phyloP scores from a whole-genome alignment of 306 rosid genomes.

The Delonix regia region DNA sequence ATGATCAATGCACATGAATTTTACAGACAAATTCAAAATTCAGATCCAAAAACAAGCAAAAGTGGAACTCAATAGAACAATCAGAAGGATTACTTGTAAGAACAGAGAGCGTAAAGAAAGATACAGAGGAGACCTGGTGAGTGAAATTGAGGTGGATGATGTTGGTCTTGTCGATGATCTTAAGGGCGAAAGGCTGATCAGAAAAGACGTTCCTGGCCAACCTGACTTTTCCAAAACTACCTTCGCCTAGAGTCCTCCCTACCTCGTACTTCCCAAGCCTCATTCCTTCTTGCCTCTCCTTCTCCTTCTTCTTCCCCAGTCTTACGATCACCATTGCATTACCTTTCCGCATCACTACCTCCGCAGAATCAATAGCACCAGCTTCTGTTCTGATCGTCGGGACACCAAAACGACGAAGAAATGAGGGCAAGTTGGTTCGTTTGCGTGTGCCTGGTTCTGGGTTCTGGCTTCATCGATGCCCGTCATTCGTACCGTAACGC shows the following conservation, averaged over 20 bases:
- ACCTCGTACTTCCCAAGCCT: slow-evolving; percentile 74
- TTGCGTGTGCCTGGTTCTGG: too few species aligned
- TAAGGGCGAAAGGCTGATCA: slow-evolving; percentile 63
- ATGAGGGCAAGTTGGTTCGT: too few species aligned
- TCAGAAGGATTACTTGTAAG: too few species aligned
- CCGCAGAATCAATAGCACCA: too few species aligned
- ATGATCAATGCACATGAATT: not conserved
- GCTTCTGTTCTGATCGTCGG: not conserved
- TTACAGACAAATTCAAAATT: not conserved
- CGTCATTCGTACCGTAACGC: too few species aligned
- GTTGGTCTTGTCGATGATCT: slow-evolving; percentile 70
- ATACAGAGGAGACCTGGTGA: slow-evolving; percentile 57
- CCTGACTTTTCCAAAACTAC: slow-evolving; percentile 86
- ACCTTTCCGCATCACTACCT: too few species aligned
- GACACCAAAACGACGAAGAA: too few species aligned
- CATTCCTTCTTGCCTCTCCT: slow-evolving; percentile 40
- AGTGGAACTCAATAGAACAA: not conserved
- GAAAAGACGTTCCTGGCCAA: slow-evolving; percentile 56
- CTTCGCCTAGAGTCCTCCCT: slow-evolving; percentile 70
- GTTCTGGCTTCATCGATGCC: too few species aligned
- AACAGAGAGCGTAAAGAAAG: not conserved
- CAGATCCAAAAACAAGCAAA: not conserved
- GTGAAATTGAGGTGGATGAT: slow-evolving; percentile 60
- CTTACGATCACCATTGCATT: slow-evolving; percentile 38
- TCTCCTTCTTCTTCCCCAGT: slow-evolving; percentile 12